Conservation (phyloP, 2,329 filamentous ascomycete genomes). For the Ceratocystiopsis minuta region DNA sequence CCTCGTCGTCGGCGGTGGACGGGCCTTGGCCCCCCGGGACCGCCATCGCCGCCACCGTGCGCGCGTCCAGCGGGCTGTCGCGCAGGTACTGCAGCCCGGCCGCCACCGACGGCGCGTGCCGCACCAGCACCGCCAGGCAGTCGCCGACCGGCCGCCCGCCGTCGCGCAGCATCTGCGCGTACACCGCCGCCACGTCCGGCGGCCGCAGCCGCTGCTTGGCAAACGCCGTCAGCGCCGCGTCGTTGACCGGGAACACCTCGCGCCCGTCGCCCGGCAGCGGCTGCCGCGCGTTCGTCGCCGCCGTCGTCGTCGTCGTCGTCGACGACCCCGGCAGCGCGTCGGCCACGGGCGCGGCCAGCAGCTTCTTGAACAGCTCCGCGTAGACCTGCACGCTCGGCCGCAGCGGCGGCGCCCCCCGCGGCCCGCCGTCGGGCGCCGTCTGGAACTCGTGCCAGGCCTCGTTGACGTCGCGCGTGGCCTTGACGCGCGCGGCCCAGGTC, state of each 20-base stretch:
- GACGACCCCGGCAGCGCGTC: background rate
- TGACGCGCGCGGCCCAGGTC: slow-evolving; percentile 37
- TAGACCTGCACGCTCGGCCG: slow-evolving; percentile 29
- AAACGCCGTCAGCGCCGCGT: slow-evolving; percentile 42
- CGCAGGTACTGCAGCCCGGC: slow-evolving; percentile 31
- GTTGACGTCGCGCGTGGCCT: slow-evolving; percentile 39
- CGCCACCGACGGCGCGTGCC: slow-evolving; percentile 28
- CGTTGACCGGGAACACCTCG: slow-evolving; percentile 35
- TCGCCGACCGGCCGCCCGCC: slow-evolving; percentile 29
- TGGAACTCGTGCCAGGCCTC: slow-evolving; percentile 41
- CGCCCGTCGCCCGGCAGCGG: slow-evolving; percentile 42
- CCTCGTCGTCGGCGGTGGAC: background rate
- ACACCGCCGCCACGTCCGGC: slow-evolving; percentile 40
- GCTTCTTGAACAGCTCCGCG: slow-evolving; percentile 41
- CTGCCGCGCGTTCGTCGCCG: background rate
- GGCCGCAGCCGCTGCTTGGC: slow-evolving; percentile 45
- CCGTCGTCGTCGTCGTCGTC: too few species aligned
- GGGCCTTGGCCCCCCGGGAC: background rate
- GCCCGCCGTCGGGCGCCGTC: slow-evolving; percentile 14
- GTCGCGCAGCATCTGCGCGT: slow-evolving; percentile 34
- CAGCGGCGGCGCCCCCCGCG: slow-evolving; percentile 9
- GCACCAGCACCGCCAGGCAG: slow-evolving; percentile 37
- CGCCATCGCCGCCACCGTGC: slow-evolving; percentile 2
- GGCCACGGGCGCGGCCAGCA: slow-evolving; percentile 22
- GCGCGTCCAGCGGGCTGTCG: slow-evolving; percentile 21